Conservation (phyloP, 352 stramenopile species). For the Phytophthora vignae region DNA sequence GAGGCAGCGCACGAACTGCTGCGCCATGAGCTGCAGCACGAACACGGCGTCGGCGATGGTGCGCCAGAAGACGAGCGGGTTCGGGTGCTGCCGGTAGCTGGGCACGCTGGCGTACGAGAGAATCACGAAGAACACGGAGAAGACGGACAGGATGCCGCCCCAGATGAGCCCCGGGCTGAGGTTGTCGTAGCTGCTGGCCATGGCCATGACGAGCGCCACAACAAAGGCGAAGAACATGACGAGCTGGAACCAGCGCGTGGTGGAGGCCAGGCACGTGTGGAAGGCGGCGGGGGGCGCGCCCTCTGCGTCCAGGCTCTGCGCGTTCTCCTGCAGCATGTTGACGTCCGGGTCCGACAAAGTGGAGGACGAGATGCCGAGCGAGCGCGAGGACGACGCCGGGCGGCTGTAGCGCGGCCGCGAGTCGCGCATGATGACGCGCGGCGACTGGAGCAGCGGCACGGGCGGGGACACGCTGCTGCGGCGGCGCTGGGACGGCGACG, state of each 20-base stretch:
- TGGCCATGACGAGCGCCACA: constrained; percentile 61
- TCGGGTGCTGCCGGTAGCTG: constrained; percentile 85
- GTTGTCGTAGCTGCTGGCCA: constrained; percentile 76
- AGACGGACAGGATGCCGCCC: constrained; percentile 81
- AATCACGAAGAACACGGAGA: constrained; percentile 91
- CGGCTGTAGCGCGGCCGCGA: constrained; percentile 1
- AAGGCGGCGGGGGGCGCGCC: constrained; percentile 36
- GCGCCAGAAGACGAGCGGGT: constrained; percentile 90
- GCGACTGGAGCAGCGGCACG: constrained; percentile 37
- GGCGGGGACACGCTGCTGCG: constrained; percentile 18
- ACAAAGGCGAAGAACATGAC: constrained; percentile 86
- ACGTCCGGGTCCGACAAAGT: constrained; percentile 55
- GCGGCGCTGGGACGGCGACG: constrained; percentile 1
- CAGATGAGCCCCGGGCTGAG: constrained; percentile 85
- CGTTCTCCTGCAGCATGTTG: constrained; percentile 48
- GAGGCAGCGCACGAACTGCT: constrained; percentile 84
- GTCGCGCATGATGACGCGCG: constrained; percentile 28
- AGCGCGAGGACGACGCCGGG: constrained; percentile 48
- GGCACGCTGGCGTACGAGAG: constrained; percentile 83
- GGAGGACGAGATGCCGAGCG: constrained; percentile 45
- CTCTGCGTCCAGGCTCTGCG: background rate
- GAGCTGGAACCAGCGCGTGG: constrained; percentile 87
- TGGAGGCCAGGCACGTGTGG: constrained; percentile 75
- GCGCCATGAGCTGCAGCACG: constrained; percentile 80
- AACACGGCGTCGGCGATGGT: constrained; percentile 88